phyloP scores from a whole-genome alignment of 2,329 filamentous ascomycete genomes.

The Botrytis paeoniae region DNA sequence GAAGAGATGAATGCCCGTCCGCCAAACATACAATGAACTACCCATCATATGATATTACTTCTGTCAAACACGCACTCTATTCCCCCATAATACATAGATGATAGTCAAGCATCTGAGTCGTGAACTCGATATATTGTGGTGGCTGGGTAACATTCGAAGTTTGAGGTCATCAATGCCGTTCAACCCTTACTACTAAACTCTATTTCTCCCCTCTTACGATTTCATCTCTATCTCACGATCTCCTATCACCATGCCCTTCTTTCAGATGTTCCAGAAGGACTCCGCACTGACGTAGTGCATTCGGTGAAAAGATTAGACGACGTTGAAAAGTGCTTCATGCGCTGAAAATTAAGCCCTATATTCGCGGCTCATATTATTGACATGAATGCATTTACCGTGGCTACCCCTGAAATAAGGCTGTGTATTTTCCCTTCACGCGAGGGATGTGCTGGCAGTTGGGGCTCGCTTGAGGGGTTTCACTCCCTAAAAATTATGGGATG shows the following conservation, averaged over 20 bases:
- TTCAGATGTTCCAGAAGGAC: conserved; percentile 4
- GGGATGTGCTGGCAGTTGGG: conserved; percentile 16
- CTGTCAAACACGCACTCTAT: not conserved
- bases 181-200: not conserved
- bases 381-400: not conserved
- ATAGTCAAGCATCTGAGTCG: not conserved
- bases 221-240: not conserved
- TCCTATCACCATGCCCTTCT: not conserved
- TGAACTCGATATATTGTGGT: not conserved
- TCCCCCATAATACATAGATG: not conserved
- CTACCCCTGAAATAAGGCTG: conserved; percentile 9
- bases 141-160: not conserved
- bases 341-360: conserved; percentile 11
- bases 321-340: conserved; percentile 1
- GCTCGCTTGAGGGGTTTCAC: not conserved
- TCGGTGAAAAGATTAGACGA: not conserved
- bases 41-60: not conserved
- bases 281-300: conserved; percentile 3
- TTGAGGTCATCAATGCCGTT: conserved; percentile 1
- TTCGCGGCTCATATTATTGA: not conserved
- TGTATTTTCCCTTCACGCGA: not conserved
- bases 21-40: not conserved
- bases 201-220: not conserved
- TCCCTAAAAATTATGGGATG: not conserved
- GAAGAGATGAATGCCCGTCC: too few relatives aligned